Percentiles rank a stretch among this genome's conserved stretches.
phyloP scores from a whole-genome alignment of 805 yeast genomes.

The Brettanomyces sp. region DNA sequence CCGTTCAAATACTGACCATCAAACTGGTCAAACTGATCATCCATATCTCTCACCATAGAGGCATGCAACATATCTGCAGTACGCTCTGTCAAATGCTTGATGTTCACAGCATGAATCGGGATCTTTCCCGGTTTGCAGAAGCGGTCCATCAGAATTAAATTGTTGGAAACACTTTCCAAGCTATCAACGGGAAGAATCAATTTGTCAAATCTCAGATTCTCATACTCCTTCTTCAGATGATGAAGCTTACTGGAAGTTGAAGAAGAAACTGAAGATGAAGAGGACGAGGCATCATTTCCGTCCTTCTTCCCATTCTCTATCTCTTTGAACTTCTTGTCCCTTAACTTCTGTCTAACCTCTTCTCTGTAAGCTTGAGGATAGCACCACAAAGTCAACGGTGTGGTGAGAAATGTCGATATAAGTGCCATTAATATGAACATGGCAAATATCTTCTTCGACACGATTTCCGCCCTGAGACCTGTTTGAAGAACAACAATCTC shows the following conservation, averaged over 20 bases:
- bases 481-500: constrained; percentile 72
- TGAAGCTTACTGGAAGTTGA: neutral
- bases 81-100: constrained; percentile 54
- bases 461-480: constrained; percentile 64
- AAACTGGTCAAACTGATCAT: constrained; percentile 7
- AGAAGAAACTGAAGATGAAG: neutral
- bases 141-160: constrained; percentile 20
- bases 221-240: constrained; percentile 4
- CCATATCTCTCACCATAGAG: constrained; percentile 27
- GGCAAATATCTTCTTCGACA: constrained; percentile 55
- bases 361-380: constrained; percentile 59
- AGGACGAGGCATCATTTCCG: neutral
- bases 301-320: constrained; percentile 6
- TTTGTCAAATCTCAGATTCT: constrained; percentile 13
- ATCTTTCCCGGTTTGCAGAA: constrained; percentile 15
- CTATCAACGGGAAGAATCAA: constrained; percentile 18
- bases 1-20: constrained; percentile 28
- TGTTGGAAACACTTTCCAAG: constrained; percentile 22
- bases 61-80: constrained; percentile 65
- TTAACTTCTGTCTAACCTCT: constrained; percentile 28
- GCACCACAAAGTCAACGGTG: constrained; percentile 55
- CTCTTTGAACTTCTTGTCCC: constrained; percentile 9
- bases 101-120: constrained; percentile 41
- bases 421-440: constrained; percentile 83
- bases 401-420: constrained; percentile 68